Percentiles rank a stretch among this genome's conserved stretches.
Conservation (phyloP, 1,284 basidiomycete species). For the Rhodotorula sp. region DNA sequence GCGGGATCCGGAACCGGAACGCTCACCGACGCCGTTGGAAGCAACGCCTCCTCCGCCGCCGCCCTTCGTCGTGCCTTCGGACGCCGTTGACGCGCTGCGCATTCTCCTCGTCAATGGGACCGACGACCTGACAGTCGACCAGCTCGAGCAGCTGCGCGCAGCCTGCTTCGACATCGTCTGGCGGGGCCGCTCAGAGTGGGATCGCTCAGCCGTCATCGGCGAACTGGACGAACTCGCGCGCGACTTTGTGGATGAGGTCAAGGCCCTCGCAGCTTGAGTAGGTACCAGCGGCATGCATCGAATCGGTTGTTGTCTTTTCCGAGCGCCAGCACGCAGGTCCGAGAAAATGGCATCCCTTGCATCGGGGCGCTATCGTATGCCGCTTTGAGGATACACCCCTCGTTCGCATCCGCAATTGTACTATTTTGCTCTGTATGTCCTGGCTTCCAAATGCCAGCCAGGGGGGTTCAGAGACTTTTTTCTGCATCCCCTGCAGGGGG, state of each 20-base stretch:
- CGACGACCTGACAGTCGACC: constrained; percentile 67
- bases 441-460: too few relatives aligned
- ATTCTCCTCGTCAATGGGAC: constrained; percentile 59
- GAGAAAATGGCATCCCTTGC: too few relatives aligned
- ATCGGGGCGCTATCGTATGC: too few relatives aligned
- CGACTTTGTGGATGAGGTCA: constrained; percentile 42
- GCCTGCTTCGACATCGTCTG: constrained; percentile 75
- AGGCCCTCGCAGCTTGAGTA: constrained; percentile 17
- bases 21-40: constrained; percentile 23
- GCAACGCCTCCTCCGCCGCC: constrained; percentile 42
- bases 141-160: constrained; percentile 89
- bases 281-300: not conserved
- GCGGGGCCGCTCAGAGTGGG: constrained; percentile 76
- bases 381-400: too few relatives aligned
- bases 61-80: constrained; percentile 60
- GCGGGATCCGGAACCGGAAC: not conserved
- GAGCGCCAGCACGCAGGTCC: not conserved
- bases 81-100: constrained; percentile 55
- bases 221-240: constrained; percentile 34
- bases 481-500: too few relatives aligned
- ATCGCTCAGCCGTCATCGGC: constrained; percentile 55
- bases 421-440: too few relatives aligned
- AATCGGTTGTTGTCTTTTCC: not conserved
- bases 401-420: too few relatives aligned
- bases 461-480: too few relatives aligned